These are phyloP conservation scores for Pleurotus citrinopileatus DNA, from an alignment of 768 basidiomycete species.

Conservation along the genomic window DNA sequence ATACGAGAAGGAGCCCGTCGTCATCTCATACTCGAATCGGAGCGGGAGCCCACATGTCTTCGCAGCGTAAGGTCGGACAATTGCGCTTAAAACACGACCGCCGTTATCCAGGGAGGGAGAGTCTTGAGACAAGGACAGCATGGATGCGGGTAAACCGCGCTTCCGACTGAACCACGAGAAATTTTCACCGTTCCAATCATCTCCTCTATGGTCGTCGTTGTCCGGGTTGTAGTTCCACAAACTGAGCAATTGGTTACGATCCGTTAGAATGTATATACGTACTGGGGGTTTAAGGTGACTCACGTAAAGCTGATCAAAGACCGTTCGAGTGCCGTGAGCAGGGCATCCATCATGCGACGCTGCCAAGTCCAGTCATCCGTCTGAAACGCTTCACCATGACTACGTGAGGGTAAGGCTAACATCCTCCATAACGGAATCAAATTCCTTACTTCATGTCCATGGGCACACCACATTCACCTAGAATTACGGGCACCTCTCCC, in stretches of 20 bases:
- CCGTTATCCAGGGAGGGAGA: constrained; percentile 80
- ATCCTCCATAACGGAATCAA: background rate
- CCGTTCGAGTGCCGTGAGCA: constrained; percentile 80
- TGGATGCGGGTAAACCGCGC: constrained; percentile 52
- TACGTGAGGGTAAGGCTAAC: constrained; percentile 23
- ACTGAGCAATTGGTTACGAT: constrained; percentile 34
- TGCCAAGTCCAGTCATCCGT: constrained; percentile 82
- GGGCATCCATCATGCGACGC: constrained; percentile 89
- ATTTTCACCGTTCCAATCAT: constrained; percentile 95
- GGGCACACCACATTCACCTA: constrained; percentile 93
- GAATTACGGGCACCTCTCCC: constrained; percentile 79
- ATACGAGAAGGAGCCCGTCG: constrained; percentile 61
- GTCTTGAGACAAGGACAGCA: constrained; percentile 57
- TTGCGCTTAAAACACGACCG: constrained; percentile 66
- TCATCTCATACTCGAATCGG: constrained; percentile 74
- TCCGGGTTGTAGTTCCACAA: constrained; percentile 94
- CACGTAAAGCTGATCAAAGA: constrained; percentile 84
- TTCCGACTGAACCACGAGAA: constrained; percentile 88
- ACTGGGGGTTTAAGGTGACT: constrained; percentile 26
- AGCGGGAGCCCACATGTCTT: constrained; percentile 87
- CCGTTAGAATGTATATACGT: too few relatives aligned
- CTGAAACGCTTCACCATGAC: constrained; percentile 67
- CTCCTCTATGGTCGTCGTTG: constrained; percentile 77
- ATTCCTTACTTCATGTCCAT: constrained; percentile 92
- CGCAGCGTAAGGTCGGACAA: constrained; percentile 90